Conservation (phyloP, 495 filamentous ascomycete species). For the Aspergillus baeticus region DNA sequence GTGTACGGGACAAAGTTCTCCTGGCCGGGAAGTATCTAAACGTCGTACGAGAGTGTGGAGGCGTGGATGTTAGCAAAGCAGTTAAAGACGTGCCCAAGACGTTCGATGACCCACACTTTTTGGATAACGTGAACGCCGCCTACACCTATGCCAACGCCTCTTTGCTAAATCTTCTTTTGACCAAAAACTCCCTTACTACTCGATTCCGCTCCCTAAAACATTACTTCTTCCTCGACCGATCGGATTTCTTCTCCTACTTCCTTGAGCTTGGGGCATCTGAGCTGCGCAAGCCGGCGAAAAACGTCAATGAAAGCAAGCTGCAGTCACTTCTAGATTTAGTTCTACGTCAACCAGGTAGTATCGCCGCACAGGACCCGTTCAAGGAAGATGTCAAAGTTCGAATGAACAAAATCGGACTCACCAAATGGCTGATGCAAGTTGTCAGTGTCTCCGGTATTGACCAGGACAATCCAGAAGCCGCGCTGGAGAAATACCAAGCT, state of each 20-base stretch:
- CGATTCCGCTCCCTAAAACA: constrained; percentile 89
- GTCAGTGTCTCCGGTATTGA: constrained; percentile 94
- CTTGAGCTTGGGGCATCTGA: constrained; percentile 87
- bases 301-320: constrained; percentile 86
- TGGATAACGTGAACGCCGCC: constrained; percentile 93
- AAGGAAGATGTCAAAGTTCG: constrained; percentile 97
- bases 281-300: constrained; percentile 79
- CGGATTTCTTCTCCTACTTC: constrained; percentile 97
- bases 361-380: constrained; percentile 91
- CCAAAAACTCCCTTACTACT: constrained; percentile 85
- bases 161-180: constrained; percentile 85
- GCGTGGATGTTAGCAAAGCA: constrained; percentile 88
- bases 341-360: constrained; percentile 88
- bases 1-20: constrained; percentile 88
- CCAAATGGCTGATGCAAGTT: constrained; percentile 90
- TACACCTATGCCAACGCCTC: constrained; percentile 96
- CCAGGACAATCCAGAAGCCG: constrained; percentile 68
- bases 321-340: constrained; percentile 94
- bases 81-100: constrained; percentile 85
- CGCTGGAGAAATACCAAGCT: constrained; percentile 51
- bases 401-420: constrained; percentile 92
- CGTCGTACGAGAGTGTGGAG: constrained; percentile 94
- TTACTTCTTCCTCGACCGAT: constrained; percentile 97
- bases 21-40: constrained; percentile 97
- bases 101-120: constrained; percentile 83